These are phyloP conservation scores for Orbilia blumenaviensis DNA, from an alignment of 2,329 filamentous ascomycete genomes.

Conservation along the genomic window DNA sequence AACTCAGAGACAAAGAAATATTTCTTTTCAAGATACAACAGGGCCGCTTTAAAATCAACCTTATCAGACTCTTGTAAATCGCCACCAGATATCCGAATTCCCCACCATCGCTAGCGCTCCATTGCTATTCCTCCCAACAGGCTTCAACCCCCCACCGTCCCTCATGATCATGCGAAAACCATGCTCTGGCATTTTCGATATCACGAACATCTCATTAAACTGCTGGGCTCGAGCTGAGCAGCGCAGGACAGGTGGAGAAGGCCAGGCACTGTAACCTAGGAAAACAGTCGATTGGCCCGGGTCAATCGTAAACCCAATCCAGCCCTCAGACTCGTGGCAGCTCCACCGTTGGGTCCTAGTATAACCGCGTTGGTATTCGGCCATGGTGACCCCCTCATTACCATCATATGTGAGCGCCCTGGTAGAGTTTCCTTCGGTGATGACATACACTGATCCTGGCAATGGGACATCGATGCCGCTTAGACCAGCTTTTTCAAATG, in stretches of 20 bases:
- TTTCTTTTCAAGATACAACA: too few species aligned
- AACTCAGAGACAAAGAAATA: too few species aligned
- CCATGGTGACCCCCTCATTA: not conserved
- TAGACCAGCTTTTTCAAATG: not conserved
- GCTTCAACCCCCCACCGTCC: not conserved
- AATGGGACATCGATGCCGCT: not conserved
- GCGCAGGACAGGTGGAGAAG: not conserved
- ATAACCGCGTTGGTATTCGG: not conserved
- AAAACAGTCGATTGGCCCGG: slow-evolving; percentile 20
- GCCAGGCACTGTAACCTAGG: slow-evolving; percentile 3
- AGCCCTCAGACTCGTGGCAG: slow-evolving; percentile 18
- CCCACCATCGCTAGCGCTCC: slow-evolving; percentile 6
- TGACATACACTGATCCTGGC: slow-evolving; percentile 16
- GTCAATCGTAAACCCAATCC: slow-evolving; percentile 14
- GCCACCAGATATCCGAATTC: slow-evolving; percentile 25
- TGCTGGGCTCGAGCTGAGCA: not conserved
- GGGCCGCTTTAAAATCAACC: too few species aligned
- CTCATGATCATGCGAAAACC: slow-evolving; percentile 26
- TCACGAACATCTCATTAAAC: slow-evolving; percentile 22
- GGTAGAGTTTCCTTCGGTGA: slow-evolving; percentile 10
- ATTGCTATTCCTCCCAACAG: slow-evolving; percentile 8
- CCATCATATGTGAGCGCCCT: slow-evolving; percentile 7
- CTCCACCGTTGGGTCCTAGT: slow-evolving; percentile 6
- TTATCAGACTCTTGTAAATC: slow-evolving; percentile 28
- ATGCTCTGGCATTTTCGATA: not conserved